Percentiles rank a stretch among this genome's conserved stretches.
Conservation (phyloP, 768 basidiomycete genomes). For the Pholiota microspora region DNA sequence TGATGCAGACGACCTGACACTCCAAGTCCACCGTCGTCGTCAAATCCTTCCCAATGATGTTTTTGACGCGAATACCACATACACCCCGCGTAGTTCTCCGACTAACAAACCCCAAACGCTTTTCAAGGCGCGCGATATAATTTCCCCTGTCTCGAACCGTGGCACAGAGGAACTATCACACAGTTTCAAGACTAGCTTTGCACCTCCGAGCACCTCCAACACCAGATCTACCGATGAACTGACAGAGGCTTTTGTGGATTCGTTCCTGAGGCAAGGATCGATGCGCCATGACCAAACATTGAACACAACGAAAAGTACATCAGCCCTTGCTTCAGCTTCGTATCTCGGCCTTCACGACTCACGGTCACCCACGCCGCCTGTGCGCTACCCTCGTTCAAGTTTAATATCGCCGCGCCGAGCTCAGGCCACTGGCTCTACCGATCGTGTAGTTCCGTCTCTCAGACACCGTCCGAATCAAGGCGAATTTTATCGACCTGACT, state of each 20-base stretch:
- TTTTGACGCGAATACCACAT: not conserved
- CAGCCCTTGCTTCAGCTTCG: not conserved
- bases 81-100: not conserved
- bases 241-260: not conserved
- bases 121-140: not conserved
- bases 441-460: not conserved
- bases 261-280: not conserved
- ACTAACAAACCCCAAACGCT: not conserved
- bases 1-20: not conserved
- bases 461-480: not conserved
- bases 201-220: not conserved
- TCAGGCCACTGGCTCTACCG: not conserved
- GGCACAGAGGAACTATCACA: not conserved
- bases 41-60: not conserved
- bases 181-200: not conserved
- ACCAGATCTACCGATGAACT: not conserved
- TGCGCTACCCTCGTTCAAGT: not conserved
- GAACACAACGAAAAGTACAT: no score
- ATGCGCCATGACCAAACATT: not conserved
- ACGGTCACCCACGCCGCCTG: not conserved
- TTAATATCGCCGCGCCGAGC: not conserved
- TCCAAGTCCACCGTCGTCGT: not conserved
- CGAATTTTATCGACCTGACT: slow-evolving; percentile 5
- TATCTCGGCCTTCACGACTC: not conserved
- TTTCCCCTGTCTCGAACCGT: not conserved